These are phyloP conservation scores for Fusarium coicis DNA, from an alignment of 2,329 filamentous ascomycete genomes.

Conservation along the genomic window DNA sequence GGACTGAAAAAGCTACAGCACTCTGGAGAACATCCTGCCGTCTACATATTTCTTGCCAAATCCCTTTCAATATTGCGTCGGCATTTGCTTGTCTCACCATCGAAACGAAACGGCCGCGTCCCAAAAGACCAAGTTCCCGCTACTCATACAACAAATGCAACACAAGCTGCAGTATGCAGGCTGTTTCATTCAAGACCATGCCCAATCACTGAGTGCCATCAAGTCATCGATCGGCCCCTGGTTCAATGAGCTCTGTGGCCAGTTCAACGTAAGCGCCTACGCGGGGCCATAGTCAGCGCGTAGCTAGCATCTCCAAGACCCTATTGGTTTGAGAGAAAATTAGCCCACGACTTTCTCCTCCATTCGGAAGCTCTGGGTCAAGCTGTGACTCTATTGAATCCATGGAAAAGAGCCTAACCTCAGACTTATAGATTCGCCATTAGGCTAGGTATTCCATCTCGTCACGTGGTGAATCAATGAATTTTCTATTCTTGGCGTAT, in stretches of 20 bases:
- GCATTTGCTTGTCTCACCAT: constrained; percentile 1
- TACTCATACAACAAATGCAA: constrained; percentile 3
- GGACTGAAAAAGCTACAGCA: not conserved
- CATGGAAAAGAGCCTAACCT: not conserved
- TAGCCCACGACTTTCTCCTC: constrained; percentile 12
- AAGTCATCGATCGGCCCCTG: constrained; percentile 15
- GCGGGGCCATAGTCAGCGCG: constrained; percentile 27
- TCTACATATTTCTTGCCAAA: not conserved
- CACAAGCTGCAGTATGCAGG: not conserved
- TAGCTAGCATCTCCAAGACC: constrained; percentile 7
- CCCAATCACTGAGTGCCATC: constrained; percentile 25
- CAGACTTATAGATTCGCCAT: not conserved
- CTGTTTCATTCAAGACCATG: not conserved
- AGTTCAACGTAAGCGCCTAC: constrained; percentile 30
- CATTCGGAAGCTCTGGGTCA: constrained; percentile 20
- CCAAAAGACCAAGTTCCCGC: constrained; percentile 24
- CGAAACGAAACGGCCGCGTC: constrained; percentile 9
- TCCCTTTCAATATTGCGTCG: not conserved
- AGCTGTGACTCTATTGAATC: not conserved
- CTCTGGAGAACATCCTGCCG: not conserved
- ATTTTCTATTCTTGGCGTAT: no score
- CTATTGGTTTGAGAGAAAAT: constrained; percentile 32
- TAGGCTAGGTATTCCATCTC: not conserved
- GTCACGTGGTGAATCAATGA: constrained; percentile 15
- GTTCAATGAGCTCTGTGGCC: constrained; percentile 5